Base-by-base conservation (phyloP, 345 rosid genomes). In the Lumnitzera racemosa region DNA sequence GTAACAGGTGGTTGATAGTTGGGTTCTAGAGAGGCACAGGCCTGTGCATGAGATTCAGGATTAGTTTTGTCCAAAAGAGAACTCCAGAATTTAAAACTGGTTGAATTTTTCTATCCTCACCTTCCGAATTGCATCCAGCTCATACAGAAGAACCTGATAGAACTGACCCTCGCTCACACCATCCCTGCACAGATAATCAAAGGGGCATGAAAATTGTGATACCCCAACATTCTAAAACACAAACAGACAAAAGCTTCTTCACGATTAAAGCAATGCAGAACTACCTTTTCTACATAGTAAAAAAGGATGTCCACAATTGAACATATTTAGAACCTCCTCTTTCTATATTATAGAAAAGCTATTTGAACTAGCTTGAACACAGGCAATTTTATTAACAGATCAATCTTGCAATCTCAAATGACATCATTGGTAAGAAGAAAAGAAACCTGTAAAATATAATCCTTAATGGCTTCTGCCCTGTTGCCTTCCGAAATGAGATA, bases 161-260 rank as follows among this genome's bases (percentile, higher is more conserved):
- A 80, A 80, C 51, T 94, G 99, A 15, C 99, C 99, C 82, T 94
- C 99, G 46, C 99, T 94, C 56, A 94, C 99, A 51, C 99, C 99
- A 70, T 94, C 99, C 78, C 99, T 94, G 80, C 12, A 10, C n/a
- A 17, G 67, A 50, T 20, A 4, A 58, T 16, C 36, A 49, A 17
- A 0, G 68, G 24, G 43, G 59, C 14, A 43, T 15, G 13, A 15
- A 11, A 31, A 61, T 43, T 13, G 24, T n/a, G 36, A 47, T 12
- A 15, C 15, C 36, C 16, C n/a, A 13, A 36, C 43, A 36, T 36
- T 36, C 43, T 36, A 36, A 36, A 36, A 36, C 43, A 36, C 9
- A 5, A 36, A 29, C 7, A 29, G 2, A 3, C 3, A 29, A 36
- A 9, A 36, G 7, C 10, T 36, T 27, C 4, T 27, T 27, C 4